Percentiles rank a stretch among this genome's conserved stretches.
These are phyloP conservation scores for Eimeria sp. DNA, from an alignment of 169 alveolate genomes.

Conservation along the genomic window DNA sequence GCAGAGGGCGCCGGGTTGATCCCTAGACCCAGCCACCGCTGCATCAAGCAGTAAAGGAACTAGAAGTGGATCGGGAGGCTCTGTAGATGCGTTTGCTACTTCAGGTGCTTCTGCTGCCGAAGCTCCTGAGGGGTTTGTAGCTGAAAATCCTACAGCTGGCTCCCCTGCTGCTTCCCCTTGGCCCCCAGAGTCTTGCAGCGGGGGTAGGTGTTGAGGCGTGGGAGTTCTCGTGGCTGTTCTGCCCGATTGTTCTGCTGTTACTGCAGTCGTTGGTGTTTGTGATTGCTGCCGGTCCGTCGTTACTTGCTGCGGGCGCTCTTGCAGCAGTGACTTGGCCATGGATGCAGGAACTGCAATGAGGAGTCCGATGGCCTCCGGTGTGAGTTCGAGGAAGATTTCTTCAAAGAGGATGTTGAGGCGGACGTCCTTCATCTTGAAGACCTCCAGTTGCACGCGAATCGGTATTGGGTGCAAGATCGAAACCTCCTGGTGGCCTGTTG, in stretches of 20 bases:
- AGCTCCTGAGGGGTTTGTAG: not conserved
- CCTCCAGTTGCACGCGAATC: constrained; percentile 70
- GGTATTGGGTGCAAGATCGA: constrained; percentile 78
- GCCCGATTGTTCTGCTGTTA: constrained; percentile 53
- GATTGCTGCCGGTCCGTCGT: constrained; percentile 10
- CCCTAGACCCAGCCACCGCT: not conserved
- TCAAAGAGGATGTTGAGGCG: constrained; percentile 85
- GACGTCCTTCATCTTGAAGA: not conserved
- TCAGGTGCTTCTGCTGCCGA: not conserved
- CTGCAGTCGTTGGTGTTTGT: not conserved
- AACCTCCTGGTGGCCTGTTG: constrained; percentile 77
- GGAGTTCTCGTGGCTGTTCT: not conserved
- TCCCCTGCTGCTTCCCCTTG: constrained; percentile 31
- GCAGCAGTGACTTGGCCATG: constrained; percentile 85
- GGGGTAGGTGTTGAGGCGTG: constrained; percentile 27
- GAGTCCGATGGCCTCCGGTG: constrained; percentile 90
- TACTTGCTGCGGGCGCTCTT: constrained; percentile 32
- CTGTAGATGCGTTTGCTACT: constrained; percentile 23
- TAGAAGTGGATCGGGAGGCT: constrained; percentile 6
- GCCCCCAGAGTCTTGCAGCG: not conserved
- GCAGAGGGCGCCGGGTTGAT: not conserved
- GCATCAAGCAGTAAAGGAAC: not conserved
- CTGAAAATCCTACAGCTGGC: not conserved
- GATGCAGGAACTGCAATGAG: constrained; percentile 90
- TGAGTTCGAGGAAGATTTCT: constrained; percentile 90